Base-by-base conservation (phyloP, 441 rosid species). In the Eutrema salsugineum region DNA sequence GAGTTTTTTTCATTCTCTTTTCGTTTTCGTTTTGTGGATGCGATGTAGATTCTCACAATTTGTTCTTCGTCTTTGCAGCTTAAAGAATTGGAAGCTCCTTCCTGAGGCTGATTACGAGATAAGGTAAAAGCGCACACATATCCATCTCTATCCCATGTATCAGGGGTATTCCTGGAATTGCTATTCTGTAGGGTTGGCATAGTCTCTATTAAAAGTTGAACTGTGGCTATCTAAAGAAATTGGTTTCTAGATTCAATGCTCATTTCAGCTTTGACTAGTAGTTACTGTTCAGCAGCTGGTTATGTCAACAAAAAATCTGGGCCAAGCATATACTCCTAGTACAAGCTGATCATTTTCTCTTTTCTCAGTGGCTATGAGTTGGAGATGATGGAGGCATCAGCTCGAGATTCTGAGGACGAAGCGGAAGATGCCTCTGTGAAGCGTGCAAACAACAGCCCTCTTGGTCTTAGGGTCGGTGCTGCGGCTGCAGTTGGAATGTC, bases 371-470 rank as follows among this genome's bases (percentile, higher is more conserved):
- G 91, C 60, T 79, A 88, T 82, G 95, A 93, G 72, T 72, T 91
- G 84, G 98, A 91, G 77, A 72, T 79, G 80, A 78, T 86, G 90
- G 93, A 84, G 83, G 93, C 90, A 77, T 94, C 91, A 82, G 98
- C 97, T 65, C 86, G 77, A 71, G 98, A 93, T 84, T 95, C 97
- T 48, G 98, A 95, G 60, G 97, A 95, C 36, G 97, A 88, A 53
- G 83, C 77, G 54, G 94, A 72, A 55, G 81, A 68, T 64, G 75
- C 80, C 62, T 35, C 61, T 28, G 46, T 44, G 47, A 85, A 75
- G 83, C 89, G 76, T 72, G 78, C 46, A 54, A 68, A 77, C 39
- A 81, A 48, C 58, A 87, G 86, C 71, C 94, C 95, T 61, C 75
- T 60, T 70, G 78, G 56, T 78, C 68, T 73, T 56, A 85, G 82